phyloP scores from a whole-genome alignment of 352 stramenopile genomes.

The Phytophthora cajani region DNA sequence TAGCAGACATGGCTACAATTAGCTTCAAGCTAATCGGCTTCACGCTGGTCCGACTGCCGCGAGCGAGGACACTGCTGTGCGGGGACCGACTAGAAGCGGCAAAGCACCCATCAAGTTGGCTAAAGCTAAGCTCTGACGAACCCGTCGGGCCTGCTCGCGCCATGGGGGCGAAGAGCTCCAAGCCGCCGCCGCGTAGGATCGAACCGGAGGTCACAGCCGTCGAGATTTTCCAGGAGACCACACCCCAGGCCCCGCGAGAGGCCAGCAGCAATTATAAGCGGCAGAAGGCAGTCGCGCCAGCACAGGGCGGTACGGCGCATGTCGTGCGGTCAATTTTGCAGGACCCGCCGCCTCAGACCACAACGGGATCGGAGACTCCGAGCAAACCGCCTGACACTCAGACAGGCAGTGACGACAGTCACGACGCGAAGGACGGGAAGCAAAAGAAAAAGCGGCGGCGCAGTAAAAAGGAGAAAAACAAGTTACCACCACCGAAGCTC shows the following conservation, averaged over 20 bases:
- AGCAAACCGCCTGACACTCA: slow-evolving; percentile 1
- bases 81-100: not conserved
- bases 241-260: slow-evolving; percentile 10
- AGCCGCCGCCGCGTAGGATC: slow-evolving; percentile 44
- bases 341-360: not conserved
- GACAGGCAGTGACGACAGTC: slow-evolving; percentile 2
- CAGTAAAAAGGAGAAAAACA: slow-evolving; percentile 47
- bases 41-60: not conserved
- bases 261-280: slow-evolving; percentile 2
- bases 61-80: not conserved
- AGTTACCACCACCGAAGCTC: slow-evolving; percentile 11
- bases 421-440: slow-evolving; percentile 12
- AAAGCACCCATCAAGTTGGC: slow-evolving; percentile 1
- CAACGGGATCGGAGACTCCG: not conserved
- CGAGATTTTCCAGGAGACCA: slow-evolving; percentile 27
- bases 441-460: slow-evolving; percentile 46
- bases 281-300: slow-evolving; percentile 7
- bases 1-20: slow-evolving; percentile 26
- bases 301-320: slow-evolving; percentile 3
- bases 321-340: slow-evolving; percentile 11
- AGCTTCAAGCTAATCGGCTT: slow-evolving; percentile 14
- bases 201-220: slow-evolving; percentile 29
- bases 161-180: slow-evolving; percentile 69
- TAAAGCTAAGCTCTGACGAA: slow-evolving; percentile 8
- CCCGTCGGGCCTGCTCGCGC: slow-evolving; percentile 1